Base-by-base conservation (phyloP, 176 grass and related monocot genomes). In the Bromus sterilis region DNA sequence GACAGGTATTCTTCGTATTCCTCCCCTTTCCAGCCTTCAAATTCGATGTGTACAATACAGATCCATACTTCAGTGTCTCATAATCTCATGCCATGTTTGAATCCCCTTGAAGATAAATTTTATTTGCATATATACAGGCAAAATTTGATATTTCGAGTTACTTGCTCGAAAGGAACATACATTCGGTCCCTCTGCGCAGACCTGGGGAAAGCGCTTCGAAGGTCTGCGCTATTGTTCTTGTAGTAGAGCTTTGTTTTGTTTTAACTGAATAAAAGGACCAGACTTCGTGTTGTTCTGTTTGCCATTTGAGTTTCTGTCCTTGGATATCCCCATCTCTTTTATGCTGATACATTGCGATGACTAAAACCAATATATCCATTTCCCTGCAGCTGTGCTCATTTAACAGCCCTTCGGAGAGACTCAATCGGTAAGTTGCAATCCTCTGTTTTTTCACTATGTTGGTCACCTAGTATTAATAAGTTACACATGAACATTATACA, bases 161-260 rank as follows among this genome's bases (percentile, higher is more conserved):
- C 73, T 59, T 98, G 96, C 82, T 98, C 96, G 69, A 98, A 98
- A 85, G 95, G 95, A 91, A 98, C 95, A 74, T 98, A 98, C 21
- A 86, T 95, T 78, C 86, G 90, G 21, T 98, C 96, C 80, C 96
- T 98, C 16, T 95, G 96, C 77, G 93, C 96, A 56, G 96, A 98
- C 90, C 74, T 98, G 84, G 96, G 96, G 70, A 95, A 98, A 91
- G 86, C 90, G 8, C 90, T 98, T 60, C 79, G 96, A 75, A 91
- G 90, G 96, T 98, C 80, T 88, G 75, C 8, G 6, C 23, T 14
- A 71, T 44, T 84, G 35, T 25, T 83, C 20, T 71, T 85, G 3
- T 42, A 59, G 9, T 46, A 30, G 25, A 0, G 0, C 28, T 30
- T 46, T 32, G 58, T 80, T 4, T 41, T 9, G 11, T 85, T 30